phyloP scores from a whole-genome alignment of 371 early-diverging fungal genomes.

The Dinochytrium kinnereticum region DNA sequence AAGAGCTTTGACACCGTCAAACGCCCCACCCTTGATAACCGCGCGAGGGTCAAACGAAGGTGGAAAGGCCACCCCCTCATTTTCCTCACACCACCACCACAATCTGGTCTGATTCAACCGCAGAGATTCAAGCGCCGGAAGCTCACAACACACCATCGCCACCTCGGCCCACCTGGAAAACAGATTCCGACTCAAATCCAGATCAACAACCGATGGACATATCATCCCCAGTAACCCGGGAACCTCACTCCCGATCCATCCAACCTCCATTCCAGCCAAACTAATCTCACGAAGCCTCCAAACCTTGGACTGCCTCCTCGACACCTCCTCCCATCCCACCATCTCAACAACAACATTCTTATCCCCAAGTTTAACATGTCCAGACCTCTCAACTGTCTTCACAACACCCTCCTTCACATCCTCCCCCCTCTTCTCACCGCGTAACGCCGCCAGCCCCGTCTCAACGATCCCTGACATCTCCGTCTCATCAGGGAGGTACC shows the following conservation, averaged over 20 bases:
- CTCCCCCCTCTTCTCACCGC: too few species aligned
- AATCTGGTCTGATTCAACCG: conserved; percentile 67
- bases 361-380: conserved; percentile 13
- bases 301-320: conserved; percentile 55
- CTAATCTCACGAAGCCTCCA: conserved; percentile 60
- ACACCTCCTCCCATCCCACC: conserved; percentile 80
- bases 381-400: conserved; percentile 17
- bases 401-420: conserved; percentile 66
- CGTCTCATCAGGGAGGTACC: conserved; percentile 51
- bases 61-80: neutral
- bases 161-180: conserved; percentile 66
- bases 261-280: conserved; percentile 53
- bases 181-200: conserved; percentile 76
- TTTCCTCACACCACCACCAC: conserved; percentile 4
- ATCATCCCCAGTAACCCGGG: conserved; percentile 40
- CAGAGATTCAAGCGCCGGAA: conserved; percentile 61
- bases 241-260: conserved; percentile 43
- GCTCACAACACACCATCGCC: conserved; percentile 62
- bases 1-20: conserved; percentile 49
- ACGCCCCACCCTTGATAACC: conserved; percentile 37
- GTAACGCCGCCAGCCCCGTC: too few species aligned
- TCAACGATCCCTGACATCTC: neutral
- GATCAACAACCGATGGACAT: conserved; percentile 64
- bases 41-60: conserved; percentile 5
- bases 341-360: conserved; percentile 70